Conservation (phyloP, 208 protist genomes). For the Porcisia deanei region DNA sequence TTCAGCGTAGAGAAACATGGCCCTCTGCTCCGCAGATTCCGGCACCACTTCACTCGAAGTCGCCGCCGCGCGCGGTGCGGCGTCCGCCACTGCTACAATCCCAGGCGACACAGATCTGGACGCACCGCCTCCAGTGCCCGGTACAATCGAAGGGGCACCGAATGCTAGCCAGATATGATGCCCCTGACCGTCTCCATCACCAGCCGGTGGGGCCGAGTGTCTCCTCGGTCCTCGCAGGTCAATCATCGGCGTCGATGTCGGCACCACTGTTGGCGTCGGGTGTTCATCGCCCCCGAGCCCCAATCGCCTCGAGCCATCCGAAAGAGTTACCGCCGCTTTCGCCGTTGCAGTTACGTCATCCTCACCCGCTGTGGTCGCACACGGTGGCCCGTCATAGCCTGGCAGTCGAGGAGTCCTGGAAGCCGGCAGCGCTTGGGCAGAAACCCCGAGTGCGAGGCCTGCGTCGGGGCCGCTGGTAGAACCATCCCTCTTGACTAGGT, state of each 20-base stretch:
- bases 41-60: neutral
- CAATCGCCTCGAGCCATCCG: neutral
- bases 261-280: neutral
- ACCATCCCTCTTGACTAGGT: neutral
- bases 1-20: neutral
- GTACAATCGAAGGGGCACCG: neutral
- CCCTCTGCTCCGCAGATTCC: neutral
- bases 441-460: neutral
- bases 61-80: no score
- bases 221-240: slow-evolving; percentile 8
- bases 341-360: neutral
- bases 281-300: neutral
- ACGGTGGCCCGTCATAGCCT: neutral
- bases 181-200: neutral
- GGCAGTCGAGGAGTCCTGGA: neutral
- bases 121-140: neutral
- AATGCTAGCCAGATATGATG: neutral
- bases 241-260: slow-evolving; percentile 1
- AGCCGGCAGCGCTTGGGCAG: neutral
- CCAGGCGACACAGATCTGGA: neutral
- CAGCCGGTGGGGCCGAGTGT: neutral
- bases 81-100: neutral
- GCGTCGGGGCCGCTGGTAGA: neutral
- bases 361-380: neutral
- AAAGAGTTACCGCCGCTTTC: neutral